Conservation (phyloP, 2,329 filamentous ascomycete genomes). For the Cordyceps militaris region DNA sequence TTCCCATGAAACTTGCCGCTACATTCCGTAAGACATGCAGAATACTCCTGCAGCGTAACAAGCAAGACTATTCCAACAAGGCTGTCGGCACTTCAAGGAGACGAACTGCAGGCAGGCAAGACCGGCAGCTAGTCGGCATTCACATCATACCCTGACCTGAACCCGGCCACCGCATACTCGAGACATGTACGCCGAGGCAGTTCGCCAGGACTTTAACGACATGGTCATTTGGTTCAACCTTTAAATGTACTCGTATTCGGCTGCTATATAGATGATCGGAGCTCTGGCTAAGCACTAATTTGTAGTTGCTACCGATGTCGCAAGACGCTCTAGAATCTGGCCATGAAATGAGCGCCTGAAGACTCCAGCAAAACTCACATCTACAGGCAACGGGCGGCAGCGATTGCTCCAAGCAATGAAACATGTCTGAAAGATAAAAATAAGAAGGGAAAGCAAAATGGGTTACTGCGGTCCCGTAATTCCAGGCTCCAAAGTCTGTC, state of each 20-base stretch:
- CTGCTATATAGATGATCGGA: too few species aligned
- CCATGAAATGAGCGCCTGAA: too few species aligned
- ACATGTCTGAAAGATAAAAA: background rate
- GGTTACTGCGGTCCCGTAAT: background rate
- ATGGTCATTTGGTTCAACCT: too few species aligned
- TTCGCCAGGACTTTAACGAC: too few species aligned
- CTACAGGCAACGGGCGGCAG: background rate
- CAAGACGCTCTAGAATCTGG: too few species aligned
- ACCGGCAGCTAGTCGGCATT: too few species aligned
- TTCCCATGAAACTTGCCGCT: background rate
- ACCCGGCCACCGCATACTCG: background rate
- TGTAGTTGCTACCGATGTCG: too few species aligned
- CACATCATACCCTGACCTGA: background rate
- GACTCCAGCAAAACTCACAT: background rate
- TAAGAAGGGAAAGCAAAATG: background rate
- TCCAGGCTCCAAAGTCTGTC: conserved; percentile 11
- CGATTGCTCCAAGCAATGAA: background rate
- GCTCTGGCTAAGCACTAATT: too few species aligned
- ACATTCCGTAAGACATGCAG: background rate
- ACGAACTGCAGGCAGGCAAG: background rate
- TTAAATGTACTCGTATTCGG: too few species aligned
- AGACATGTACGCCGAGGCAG: too few species aligned
- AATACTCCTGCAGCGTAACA: background rate
- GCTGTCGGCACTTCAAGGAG: background rate
- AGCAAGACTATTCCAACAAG: background rate